A percentile compares a stretch with the other conserved stretches of the same genome.
phyloP scores from a whole-genome alignment of 2,329 filamentous ascomycete species.

The Colletotrichum aenigma region DNA sequence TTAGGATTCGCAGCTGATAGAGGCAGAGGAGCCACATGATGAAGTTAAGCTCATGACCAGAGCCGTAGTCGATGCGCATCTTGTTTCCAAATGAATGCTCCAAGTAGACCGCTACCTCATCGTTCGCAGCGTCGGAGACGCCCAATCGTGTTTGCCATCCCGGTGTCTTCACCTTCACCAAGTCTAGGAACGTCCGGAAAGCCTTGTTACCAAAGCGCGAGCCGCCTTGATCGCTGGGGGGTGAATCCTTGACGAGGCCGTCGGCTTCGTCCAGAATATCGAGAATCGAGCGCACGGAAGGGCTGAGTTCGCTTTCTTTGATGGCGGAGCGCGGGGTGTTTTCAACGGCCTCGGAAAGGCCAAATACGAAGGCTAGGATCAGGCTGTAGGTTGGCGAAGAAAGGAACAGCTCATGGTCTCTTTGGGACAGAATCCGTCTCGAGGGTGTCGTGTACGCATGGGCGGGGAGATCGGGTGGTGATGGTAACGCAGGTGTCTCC shows the following conservation, averaged over 20 bases:
- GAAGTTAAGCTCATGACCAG: conserved; percentile 97
- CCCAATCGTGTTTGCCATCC: conserved; percentile 70
- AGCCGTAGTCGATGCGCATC: conserved; percentile 92
- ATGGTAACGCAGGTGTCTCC: conserved; percentile 74
- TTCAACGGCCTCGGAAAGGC: conserved; percentile 80
- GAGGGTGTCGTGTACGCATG: conserved; percentile 70
- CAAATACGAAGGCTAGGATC: conserved; percentile 84
- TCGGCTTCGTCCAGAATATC: conserved; percentile 73
- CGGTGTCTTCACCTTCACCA: conserved; percentile 58
- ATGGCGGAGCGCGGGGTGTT: conserved; percentile 71
- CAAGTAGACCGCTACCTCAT: conserved; percentile 82
- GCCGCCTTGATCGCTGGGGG: conserved; percentile 83
- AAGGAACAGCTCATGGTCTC: conserved; percentile 83
- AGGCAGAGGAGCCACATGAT: conserved; percentile 95
- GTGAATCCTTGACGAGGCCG: conserved; percentile 68
- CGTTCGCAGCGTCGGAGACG: conserved; percentile 58
- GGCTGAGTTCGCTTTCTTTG: conserved; percentile 59
- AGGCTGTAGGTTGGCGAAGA: conserved; percentile 77
- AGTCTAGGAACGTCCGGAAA: conserved; percentile 82
- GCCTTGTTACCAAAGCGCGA: conserved; percentile 94
- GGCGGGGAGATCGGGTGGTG: conserved; percentile 65
- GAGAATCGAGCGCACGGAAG: conserved; percentile 67
- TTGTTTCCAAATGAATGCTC: conserved; percentile 85
- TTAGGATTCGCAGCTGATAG: conserved; percentile 75
- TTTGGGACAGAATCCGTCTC: conserved; percentile 79